Conservation (phyloP, 78 protist genomes). For the Dictyostelium purpureum region DNA sequence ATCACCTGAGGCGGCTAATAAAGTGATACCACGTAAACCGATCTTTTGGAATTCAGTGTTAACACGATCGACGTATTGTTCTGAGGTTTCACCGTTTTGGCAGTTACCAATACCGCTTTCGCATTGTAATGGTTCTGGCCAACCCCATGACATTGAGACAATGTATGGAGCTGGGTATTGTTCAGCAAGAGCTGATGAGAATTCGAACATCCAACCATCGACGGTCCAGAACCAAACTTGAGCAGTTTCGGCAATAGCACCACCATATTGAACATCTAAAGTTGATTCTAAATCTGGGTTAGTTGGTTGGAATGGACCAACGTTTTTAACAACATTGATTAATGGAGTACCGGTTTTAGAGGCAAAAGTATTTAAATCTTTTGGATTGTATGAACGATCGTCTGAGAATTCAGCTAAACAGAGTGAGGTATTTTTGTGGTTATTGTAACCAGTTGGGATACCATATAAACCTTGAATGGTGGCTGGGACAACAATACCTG, state of each 20-base stretch:
- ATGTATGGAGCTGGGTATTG: constrained; percentile 35
- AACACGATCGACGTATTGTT: constrained; percentile 29
- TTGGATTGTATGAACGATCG: constrained; percentile 54
- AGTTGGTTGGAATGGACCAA: constrained; percentile 36
- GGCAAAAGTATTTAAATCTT: constrained; percentile 41
- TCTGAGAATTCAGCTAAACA: constrained; percentile 64
- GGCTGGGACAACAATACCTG: constrained; percentile 56
- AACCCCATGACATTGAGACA: constrained; percentile 66
- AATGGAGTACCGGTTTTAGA: constrained; percentile 35
- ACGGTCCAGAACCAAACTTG: constrained; percentile 39
- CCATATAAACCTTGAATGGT: constrained; percentile 53
- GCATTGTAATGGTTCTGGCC: constrained; percentile 63
- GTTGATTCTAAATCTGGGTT: constrained; percentile 68
- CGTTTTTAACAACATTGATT: constrained; percentile 15
- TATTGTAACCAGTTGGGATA: constrained; percentile 22
- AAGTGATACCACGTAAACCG: constrained; percentile 48
- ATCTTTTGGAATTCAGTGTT: constrained; percentile 55
- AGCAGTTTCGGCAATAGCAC: constrained; percentile 34
- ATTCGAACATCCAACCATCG: constrained; percentile 66
- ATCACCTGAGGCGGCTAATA: constrained; percentile 58
- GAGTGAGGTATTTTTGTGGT: constrained; percentile 22
- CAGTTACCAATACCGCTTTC: constrained; percentile 14
- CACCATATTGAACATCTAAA: constrained; percentile 71
- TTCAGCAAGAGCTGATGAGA: constrained; percentile 8
- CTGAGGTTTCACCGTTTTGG: not conserved